Evolutionary conservation across 768 basidiomycete species (phyloP), one percentile per base, ranked within the genome.

Genomic region (Mrakia hoshinonis): DNA sequence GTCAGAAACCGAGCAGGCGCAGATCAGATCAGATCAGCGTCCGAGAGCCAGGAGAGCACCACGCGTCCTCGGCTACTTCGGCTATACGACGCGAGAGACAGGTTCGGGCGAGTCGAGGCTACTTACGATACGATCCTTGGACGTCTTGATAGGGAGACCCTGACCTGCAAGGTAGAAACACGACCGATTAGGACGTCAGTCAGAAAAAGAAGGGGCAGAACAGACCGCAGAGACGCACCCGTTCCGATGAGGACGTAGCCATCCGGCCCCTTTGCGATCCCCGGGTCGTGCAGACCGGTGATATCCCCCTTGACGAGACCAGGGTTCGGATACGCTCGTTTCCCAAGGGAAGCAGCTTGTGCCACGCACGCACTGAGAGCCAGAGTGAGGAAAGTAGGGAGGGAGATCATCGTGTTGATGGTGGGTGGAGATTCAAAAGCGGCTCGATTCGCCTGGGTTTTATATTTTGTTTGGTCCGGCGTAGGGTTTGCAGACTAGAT

Each of bases 61-160:
- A n/a, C n/a, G n/a, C n/a, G n/a, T n/a, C n/a, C n/a, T n/a, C n/a
- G n/a, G n/a, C n/a, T n/a, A n/a, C n/a, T n/a, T n/a, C 31, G 1
- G 13, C 31, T 26, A 20, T 4, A 63, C 46, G 29, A 29, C 54
- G 5, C 9, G 26, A 22, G 60, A 62, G 36, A 61, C 22, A 18
- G 29, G 20, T 20, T 2, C 2, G 39, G 34, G 13, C 9, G n/a
- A 62, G 34, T 12, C n/a, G n/a, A 38, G 36, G 31, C 36, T 38
- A 58, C 67, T 31, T 22, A 61, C 58, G 58, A 61, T 38, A 34
- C 54, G 43, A 31, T 69, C 68, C 18, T 22, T 47, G 22, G 58
- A 61, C 13, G 68, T 61, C 9, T 31, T 47, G 68, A 69, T 69
- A 20, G 55, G 61, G 6, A 66, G 64, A 2, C 49, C 64, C 13